These are phyloP conservation scores for Mycena kentingensis DNA, from an alignment of 768 basidiomycete genomes.

Conservation along the genomic window DNA sequence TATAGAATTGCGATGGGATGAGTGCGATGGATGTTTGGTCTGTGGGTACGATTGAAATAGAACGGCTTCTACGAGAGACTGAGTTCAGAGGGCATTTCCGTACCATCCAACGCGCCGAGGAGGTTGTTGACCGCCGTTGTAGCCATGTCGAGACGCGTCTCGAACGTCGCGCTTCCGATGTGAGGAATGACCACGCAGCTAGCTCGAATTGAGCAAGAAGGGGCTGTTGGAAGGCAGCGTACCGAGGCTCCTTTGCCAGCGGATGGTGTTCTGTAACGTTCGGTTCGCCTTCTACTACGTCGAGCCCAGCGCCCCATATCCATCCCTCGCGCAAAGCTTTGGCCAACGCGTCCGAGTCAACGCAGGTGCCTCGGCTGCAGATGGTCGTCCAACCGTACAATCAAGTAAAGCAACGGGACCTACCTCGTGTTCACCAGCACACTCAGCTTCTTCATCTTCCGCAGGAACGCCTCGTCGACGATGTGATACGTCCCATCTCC, in stretches of 20 bases:
- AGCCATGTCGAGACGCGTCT: conserved; percentile 84
- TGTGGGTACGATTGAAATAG: no score
- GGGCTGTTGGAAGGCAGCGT: no score
- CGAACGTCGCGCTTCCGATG: conserved; percentile 87
- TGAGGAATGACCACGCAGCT: conserved; percentile 87
- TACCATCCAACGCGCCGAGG: conserved; percentile 54
- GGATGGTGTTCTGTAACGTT: conserved; percentile 72
- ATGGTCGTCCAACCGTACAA: no score
- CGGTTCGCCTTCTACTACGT: conserved; percentile 94
- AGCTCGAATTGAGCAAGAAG: no score
- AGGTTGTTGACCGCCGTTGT: conserved; percentile 70
- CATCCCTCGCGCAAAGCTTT: conserved; percentile 71
- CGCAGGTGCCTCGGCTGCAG: conserved; percentile 83
- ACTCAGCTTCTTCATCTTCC: conserved; percentile 80
- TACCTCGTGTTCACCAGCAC: conserved; percentile 89
- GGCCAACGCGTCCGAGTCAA: conserved; percentile 87
- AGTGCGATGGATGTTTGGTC: no score
- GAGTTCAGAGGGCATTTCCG: conserved; percentile 63
- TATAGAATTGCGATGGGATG: no score
- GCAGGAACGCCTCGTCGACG: conserved; percentile 70
- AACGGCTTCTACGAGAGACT: no score
- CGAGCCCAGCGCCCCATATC: conserved; percentile 92
- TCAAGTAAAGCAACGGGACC: no score
- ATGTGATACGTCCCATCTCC: conserved; percentile 72
- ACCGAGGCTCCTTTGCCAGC: conserved; percentile 68